Evolutionary conservation across 345 rosid species (phyloP).

Genomic region (Microcos paniculata): DNA sequence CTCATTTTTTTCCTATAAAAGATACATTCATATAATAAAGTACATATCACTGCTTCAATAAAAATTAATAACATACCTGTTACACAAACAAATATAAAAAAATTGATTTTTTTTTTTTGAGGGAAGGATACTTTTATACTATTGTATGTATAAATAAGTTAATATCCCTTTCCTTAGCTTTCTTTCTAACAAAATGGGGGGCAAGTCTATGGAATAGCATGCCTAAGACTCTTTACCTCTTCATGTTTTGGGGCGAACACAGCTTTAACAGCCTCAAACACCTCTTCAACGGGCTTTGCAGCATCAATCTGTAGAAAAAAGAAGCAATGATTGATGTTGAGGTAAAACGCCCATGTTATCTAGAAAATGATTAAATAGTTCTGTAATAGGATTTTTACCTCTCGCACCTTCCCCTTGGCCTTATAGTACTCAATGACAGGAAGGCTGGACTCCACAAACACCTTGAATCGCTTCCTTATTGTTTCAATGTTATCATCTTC

Average conservation of each 20-base stretch:
- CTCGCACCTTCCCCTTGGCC: constrained; percentile 57
- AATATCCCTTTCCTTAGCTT: neutral
- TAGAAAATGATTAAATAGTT: neutral
- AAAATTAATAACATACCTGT: neutral
- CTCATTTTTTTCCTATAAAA: neutral
- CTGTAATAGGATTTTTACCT: constrained; percentile 35
- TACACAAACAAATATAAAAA: neutral
- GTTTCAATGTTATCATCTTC: constrained; percentile 73
- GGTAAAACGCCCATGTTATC: neutral
- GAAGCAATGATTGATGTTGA: constrained; percentile 9
- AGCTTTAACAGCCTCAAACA: constrained; percentile 56
- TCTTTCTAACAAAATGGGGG: neutral
- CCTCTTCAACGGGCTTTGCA: constrained; percentile 58
- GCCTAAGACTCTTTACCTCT: constrained; percentile 37
- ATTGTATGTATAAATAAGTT: neutral
- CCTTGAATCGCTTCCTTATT: constrained; percentile 61
- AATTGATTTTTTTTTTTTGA: too few species aligned
- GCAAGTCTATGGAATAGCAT: neutral
- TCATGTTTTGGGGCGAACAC: constrained; percentile 47
- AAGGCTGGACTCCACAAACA: constrained; percentile 57
- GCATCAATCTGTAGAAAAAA: constrained; percentile 57
- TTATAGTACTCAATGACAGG: constrained; percentile 52
- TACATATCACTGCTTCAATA: neutral
- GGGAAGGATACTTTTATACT: neutral
- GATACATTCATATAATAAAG: neutral